phyloP scores from a whole-genome alignment of 441 rosid genomes.

The Eutrema salsugineum region DNA sequence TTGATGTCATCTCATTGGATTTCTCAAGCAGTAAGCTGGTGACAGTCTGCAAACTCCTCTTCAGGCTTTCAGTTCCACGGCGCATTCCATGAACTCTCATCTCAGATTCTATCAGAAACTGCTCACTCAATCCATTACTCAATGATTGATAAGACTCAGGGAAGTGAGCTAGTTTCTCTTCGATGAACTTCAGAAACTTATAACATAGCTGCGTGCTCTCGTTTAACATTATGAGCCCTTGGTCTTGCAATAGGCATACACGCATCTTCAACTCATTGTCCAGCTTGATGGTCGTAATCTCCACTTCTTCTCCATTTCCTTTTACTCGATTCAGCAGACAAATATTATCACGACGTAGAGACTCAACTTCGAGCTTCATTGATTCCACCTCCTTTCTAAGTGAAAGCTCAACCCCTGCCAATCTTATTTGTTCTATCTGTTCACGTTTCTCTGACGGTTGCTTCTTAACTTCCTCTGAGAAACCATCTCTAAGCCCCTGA shows the following conservation, averaged over 20 bases:
- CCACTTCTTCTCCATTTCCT: slow-evolving; percentile 42
- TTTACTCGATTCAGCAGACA: slow-evolving; percentile 59
- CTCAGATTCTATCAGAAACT: slow-evolving; percentile 70
- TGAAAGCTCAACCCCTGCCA: slow-evolving; percentile 68
- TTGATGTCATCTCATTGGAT: slow-evolving; percentile 36
- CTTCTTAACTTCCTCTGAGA: slow-evolving; percentile 42
- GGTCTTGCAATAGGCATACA: slow-evolving; percentile 62
- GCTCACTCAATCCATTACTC: slow-evolving; percentile 52
- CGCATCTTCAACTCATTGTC: slow-evolving; percentile 68
- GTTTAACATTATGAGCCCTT: slow-evolving; percentile 57
- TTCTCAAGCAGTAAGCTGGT: slow-evolving; percentile 66
- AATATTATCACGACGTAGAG: slow-evolving; percentile 78
- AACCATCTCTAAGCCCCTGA: slow-evolving; percentile 57
- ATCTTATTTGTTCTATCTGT: slow-evolving; percentile 75
- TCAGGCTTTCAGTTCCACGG: slow-evolving; percentile 61
- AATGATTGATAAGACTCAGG: slow-evolving; percentile 36
- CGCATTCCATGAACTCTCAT: slow-evolving; percentile 62
- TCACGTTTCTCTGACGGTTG: slow-evolving; percentile 42
- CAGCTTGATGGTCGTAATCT: slow-evolving; percentile 45
- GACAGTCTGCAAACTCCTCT: slow-evolving; percentile 67
- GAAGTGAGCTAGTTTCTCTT: slow-evolving; percentile 40
- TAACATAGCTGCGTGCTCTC: slow-evolving; percentile 55
- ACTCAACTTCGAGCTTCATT: slow-evolving; percentile 54
- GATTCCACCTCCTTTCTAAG: slow-evolving; percentile 70
- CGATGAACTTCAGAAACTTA: slow-evolving; percentile 59